Base-by-base conservation (phyloP, 2,329 filamentous ascomycete genomes). In the Ophiostoma quercus region DNA sequence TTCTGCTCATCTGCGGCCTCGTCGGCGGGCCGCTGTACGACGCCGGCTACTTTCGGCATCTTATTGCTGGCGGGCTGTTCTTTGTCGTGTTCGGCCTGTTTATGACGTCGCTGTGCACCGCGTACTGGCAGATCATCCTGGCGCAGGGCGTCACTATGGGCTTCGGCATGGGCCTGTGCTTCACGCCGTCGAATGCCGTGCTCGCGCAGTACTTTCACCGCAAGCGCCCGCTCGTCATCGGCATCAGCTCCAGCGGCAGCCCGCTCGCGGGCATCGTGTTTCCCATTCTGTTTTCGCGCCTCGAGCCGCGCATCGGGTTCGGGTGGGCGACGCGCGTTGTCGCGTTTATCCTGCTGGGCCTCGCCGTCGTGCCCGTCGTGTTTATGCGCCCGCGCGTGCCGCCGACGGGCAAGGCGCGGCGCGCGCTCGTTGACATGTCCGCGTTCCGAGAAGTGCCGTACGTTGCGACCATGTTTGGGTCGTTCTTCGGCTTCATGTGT, bases 11-110 rank as follows among this genome's bases (percentile, higher is more conserved):
- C 5, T 74, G 79, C 5, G 81, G 82, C 16, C 74, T 80, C 7
- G 65, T 83, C 5, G 76, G 79, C 2, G 84, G 84, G 0, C 82
- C 80, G 0, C 73, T 84, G 0, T 82, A 79, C 67, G 84, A 86
- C 74, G 77, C 77, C 3, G 84, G 84, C 6, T 79, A 82, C 71
- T 79, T 83, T 47, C 77, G 78, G 12, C 71, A 74, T 5, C 75
- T 84, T 1, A 70, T 85, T 4, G 51, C 51, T 1, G n/a, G 51
- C 19, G 51, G 51, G 3, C 51, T 25, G n/a, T 77, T 85, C 71
- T 75, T 85, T 71, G 82, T 85, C 73, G 80, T 88, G 29, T 82
- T 88, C 65, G 82, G 83, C 9, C 75, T 87, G 16, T 87, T 29
- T 83, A 86, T 88, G 84, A 80, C 84, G 0, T 83, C 80, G 57